Conservation (phyloP, 106 monocot species). For the Vanilla planifolia region DNA sequence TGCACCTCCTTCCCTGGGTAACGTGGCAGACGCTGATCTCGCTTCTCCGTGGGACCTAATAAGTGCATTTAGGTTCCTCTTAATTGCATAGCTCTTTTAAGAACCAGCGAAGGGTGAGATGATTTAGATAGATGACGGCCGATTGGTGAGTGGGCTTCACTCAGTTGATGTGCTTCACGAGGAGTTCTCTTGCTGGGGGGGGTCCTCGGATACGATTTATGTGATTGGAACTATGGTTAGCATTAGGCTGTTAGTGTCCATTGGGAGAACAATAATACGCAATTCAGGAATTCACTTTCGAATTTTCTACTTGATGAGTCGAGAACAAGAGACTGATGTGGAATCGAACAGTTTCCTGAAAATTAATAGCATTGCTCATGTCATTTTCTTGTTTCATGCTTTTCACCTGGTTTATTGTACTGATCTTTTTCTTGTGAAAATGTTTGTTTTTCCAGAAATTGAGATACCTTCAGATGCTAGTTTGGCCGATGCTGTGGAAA, state of each 20-base stretch:
- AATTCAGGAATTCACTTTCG: background rate
- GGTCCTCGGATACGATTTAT: too few relatives aligned
- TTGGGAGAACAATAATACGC: background rate
- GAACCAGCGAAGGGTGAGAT: background rate
- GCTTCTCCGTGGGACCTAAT: background rate
- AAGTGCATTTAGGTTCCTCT: background rate
- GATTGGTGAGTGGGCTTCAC: background rate
- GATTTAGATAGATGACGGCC: background rate
- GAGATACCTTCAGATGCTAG: conserved; percentile 85
- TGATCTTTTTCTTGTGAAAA: background rate
- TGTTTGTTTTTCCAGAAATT: conserved; percentile 45
- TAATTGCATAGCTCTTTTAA: background rate
- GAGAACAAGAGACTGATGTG: background rate
- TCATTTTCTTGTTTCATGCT: background rate
- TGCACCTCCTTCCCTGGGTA: conserved; percentile 57
- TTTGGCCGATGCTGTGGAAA: conserved; percentile 73
- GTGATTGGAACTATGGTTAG: too few relatives aligned
- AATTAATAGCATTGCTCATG: background rate
- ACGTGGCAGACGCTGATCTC: background rate
- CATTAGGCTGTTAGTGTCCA: too few relatives aligned
- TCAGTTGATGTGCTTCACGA: background rate
- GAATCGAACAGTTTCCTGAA: background rate
- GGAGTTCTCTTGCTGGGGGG: too few relatives aligned
- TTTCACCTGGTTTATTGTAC: background rate
- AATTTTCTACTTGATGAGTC: background rate